Evolutionary conservation across 2,329 filamentous ascomycete species (phyloP), one percentile per base, ranked within the genome.

Genomic region (Neophaeococcomyces aloes): DNA sequence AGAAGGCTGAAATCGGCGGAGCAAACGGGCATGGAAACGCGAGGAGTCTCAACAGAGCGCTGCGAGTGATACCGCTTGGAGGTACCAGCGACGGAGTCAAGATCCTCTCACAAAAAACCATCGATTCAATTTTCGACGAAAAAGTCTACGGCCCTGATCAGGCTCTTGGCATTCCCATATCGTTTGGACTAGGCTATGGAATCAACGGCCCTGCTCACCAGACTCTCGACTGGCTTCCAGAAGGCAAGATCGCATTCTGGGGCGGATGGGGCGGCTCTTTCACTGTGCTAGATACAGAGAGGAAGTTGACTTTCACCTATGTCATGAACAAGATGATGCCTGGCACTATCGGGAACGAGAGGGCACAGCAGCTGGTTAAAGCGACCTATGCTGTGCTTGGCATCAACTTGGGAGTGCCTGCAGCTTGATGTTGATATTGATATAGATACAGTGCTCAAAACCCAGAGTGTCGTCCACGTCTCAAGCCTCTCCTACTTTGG

Each of bases 1-100:
- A 66, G n/a, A 49, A 50, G 0, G 57, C 62, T 1, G 67, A 68
- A 38, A 52, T 71, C 3, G 67, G 68, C 0, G 63, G 63, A 0
- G 50, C 56, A 1, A 71, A 70, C 46, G 71, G 70, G 1, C 64
- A 70, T 41, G 50, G 55, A 1, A 74, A 74, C 47, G 66, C 70
- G 8, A 58, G 63, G 2, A 60, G 59, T 0, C 38, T 74, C 18
- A 63, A 60, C 5, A 58, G 58, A 1, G 65, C 74, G 15, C 55
- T 69, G 6, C 65, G 65, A 4, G 44, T 61, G 4, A 53, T 69
- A 15, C 53, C 65, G 2, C 48, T 59, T 0, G 54, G 56, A 7
- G 64, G 64, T 0, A 44, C 42, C 2, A 57, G 61, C 3, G 57
- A 61, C 35, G 61, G 61, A 2, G 52, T 52, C 11, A 55, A 53